Base-by-base conservation (phyloP, 2,329 filamentous ascomycete species). In the Ophiostoma angusticollis region DNA sequence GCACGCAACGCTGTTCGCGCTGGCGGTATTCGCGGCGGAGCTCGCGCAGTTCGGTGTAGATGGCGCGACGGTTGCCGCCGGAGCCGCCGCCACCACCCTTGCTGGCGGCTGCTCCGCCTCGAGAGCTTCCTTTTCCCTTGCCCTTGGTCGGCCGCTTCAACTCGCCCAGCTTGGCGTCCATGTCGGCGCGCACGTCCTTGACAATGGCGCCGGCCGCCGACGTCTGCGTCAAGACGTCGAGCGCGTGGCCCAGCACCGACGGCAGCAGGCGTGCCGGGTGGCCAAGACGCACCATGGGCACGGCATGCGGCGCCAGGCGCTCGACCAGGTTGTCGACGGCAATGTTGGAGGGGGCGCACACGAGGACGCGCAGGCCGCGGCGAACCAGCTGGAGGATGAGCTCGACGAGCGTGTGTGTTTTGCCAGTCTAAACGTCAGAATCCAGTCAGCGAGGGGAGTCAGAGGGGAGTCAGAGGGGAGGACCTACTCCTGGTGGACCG, bases 271-370 rank as follows among this genome's bases (percentile, higher is more conserved):
- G 78, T 1, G 91, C 91, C 0, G 91, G 91, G 58, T 98, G 91
- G 1, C 91, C 91, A 1, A 98, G 73, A 2, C 91, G 80, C 25
- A 96, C 72, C 51, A 96, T 85, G 0, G 85, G 80, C 1, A 95
- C 69, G 52, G 85, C 86, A 57, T 87, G 82, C 0, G 83, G 77
- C 2, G 86, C 76, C 2, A 96, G 71, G 7, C 91, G 78, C 60
- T 98, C 91, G 8, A 95, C 87, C 42, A 98, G 93, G 54, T 98
- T 98, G 68, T 98, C 91, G 1, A 98, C 91, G 0, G 85, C 91
- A 50, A 98, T 87, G 56, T 98, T 98, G 22, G 85, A 94, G 0
- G 91, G 91, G 0, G 89, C 91, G 52, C 91, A 96, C n/a, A 96
- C 89, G 2, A 96, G 68, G 9, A 96, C 67, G 2, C 86, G 75